Evolutionary conservation across 2,329 filamentous ascomycete genomes (phyloP), one percentile per base, ranked within the genome.

Genomic region (Raffaelea deltoideospora): DNA sequence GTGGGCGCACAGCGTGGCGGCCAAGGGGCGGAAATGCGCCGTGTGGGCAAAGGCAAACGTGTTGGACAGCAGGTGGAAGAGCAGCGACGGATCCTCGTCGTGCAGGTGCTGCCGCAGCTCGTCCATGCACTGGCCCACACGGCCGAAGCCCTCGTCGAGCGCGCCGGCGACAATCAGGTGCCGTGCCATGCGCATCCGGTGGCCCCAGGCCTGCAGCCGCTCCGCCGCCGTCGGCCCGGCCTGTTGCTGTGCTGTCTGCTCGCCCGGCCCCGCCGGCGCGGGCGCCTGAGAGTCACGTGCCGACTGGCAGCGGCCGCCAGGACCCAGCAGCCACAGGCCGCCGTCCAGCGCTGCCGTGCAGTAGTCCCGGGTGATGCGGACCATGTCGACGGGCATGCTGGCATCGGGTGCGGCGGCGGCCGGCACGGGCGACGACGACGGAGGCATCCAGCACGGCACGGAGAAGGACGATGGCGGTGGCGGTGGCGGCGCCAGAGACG

Each of bases 51-150:
- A 33, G 32, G 29, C 39, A 29, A 40, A 33, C 14, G 39, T 42
- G 37, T 39, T 41, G 37, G 31, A 33, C 10, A 43, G 38, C 26
- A 50, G 32, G 24, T 47, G 41, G 28, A 43, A 48, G 30, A 51
- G 43, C 20, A 50, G 37, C 7, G 45, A 31, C 15, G 41, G 43
- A 33, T 50, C 49, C 31, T 50, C 41, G 18, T 50, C 47, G 11
- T 34, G 35, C 22, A 51, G 32, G 29, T 48, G 39, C 40, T 43
- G 41, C 8, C 38, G 40, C 17, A 51, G 40, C 31, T 45, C 37
- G 37, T 51, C 48, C 34, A 51, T 41, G 30, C 43, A 41, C 13
- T 15, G 21, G 42, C 47, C 44, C 28, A 50, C 39, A 13, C 44
- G 38, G 5, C 23, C 31, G 17, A 50, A 47, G 1, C 43, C 45